Conservation (phyloP, 441 rosid genomes). For the Croton laevigatus region DNA sequence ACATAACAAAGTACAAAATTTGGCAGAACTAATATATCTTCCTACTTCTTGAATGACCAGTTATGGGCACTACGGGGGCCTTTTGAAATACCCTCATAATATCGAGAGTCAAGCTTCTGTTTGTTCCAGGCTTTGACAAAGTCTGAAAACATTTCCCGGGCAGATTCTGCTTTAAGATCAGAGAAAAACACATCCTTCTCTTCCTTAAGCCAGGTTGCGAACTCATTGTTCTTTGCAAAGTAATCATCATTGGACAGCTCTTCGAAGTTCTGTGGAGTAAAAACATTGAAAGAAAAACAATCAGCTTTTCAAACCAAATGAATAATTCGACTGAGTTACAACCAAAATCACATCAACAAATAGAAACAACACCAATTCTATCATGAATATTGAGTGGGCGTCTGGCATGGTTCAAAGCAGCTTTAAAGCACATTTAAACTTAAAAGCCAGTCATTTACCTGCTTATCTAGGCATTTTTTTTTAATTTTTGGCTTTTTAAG, state of each 20-base stretch:
- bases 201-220: conserved; percentile 87
- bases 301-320: neutral
- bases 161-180: conserved; percentile 77
- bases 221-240: conserved; percentile 86
- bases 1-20: neutral
- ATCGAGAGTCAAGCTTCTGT: conserved; percentile 60
- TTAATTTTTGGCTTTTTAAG: no score
- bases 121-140: conserved; percentile 77
- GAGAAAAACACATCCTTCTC: conserved; percentile 67
- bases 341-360: conserved; percentile 5
- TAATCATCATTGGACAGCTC: conserved; percentile 82
- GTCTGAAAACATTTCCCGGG: conserved; percentile 55
- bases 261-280: conserved; percentile 49
- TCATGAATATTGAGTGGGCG: neutral
- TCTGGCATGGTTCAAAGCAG: no score
- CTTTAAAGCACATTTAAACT: no score
- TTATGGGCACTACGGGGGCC: conserved; percentile 79
- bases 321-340: no score
- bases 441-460: no score
- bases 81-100: conserved; percentile 77
- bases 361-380: neutral
- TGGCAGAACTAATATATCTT: neutral
- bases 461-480: no score
- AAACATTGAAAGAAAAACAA: conserved; percentile 12
- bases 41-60: conserved; percentile 61